These are phyloP conservation scores for Anthracocystis setariae DNA, from an alignment of 1,284 basidiomycete genomes.

Conservation along the genomic window DNA sequence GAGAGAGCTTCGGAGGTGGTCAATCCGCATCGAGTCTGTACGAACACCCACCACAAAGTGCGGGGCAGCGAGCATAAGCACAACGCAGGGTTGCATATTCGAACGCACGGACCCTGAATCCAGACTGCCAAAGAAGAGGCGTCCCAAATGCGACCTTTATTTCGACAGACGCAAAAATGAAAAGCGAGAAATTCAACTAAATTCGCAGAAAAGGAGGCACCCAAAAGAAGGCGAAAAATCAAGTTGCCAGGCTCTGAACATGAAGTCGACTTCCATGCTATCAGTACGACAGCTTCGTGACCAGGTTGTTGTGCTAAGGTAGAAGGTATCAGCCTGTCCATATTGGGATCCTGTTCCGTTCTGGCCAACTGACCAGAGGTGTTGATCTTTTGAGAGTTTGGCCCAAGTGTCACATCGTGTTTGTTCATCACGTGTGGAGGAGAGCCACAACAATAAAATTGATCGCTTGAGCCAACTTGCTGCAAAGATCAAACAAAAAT, in stretches of 20 bases:
- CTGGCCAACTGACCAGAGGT: not conserved
- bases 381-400: not conserved
- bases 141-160: conserved; percentile 38
- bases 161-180: conserved; percentile 10
- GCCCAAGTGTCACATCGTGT: conserved; percentile 17
- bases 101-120: conserved; percentile 39
- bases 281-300: too few species aligned
- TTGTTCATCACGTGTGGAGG: conserved; percentile 42
- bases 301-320: too few species aligned
- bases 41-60: conserved; percentile 10
- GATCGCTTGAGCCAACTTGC: conserved; percentile 11
- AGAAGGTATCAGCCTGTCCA: too few species aligned
- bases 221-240: conserved; percentile 2
- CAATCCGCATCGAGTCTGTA: not conserved
- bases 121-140: conserved; percentile 41
- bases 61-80: conserved; percentile 13
- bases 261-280: too few species aligned
- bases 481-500: conserved; percentile 22
- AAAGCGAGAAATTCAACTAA: not conserved
- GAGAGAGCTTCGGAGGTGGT: not conserved
- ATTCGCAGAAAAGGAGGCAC: conserved; percentile 2
- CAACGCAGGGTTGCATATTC: conserved; percentile 21
- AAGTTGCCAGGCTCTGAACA: too few species aligned
- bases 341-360: too few species aligned
- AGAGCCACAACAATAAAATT: conserved; percentile 1